These are phyloP conservation scores for Pharus latifolius DNA, from an alignment of 176 grass and related monocot species.

Conservation along the genomic window DNA sequence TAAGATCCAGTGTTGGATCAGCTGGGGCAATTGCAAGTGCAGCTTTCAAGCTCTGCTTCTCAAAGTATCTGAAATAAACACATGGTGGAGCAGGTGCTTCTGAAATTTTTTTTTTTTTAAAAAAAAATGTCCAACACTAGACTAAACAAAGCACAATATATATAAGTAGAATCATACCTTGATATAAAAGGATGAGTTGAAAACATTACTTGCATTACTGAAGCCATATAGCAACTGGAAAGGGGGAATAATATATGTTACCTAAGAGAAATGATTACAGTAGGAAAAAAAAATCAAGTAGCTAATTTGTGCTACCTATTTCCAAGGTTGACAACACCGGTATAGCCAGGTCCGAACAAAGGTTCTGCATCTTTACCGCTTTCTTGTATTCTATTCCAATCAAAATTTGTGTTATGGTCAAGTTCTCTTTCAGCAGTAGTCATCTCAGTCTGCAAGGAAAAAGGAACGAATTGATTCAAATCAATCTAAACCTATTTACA, in stretches of 20 bases:
- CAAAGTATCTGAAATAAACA: conserved; percentile 57
- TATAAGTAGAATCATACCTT: conserved; percentile 39
- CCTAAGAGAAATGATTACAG: conserved; percentile 3
- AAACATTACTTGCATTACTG: conserved; percentile 94
- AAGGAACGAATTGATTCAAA: neutral
- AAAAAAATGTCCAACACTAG: neutral
- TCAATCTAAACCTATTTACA: neutral
- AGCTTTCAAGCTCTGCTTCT: conserved; percentile 83
- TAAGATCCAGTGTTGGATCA: conserved; percentile 90
- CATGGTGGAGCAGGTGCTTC: neutral
- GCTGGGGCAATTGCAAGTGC: conserved; percentile 52
- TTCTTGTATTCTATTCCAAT: conserved; percentile 99
- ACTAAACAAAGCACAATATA: neutral
- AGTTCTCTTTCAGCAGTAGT: conserved; percentile 99
- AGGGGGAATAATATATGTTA: neutral
- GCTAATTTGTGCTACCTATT: conserved; percentile 54
- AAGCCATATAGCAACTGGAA: conserved; percentile 95
- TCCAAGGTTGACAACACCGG: conserved; percentile 86
- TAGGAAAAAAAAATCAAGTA: neutral
- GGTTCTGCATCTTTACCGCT: conserved; percentile 70
- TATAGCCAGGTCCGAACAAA: conserved; percentile 91
- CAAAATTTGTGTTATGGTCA: conserved; percentile 94
- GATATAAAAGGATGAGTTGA: conserved; percentile 65
- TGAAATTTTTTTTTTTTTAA: no score
- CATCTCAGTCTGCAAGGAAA: conserved; percentile 84